These are phyloP conservation scores for Endotrypanum monterogeii DNA, from an alignment of 208 protist species.

Conservation along the genomic window DNA sequence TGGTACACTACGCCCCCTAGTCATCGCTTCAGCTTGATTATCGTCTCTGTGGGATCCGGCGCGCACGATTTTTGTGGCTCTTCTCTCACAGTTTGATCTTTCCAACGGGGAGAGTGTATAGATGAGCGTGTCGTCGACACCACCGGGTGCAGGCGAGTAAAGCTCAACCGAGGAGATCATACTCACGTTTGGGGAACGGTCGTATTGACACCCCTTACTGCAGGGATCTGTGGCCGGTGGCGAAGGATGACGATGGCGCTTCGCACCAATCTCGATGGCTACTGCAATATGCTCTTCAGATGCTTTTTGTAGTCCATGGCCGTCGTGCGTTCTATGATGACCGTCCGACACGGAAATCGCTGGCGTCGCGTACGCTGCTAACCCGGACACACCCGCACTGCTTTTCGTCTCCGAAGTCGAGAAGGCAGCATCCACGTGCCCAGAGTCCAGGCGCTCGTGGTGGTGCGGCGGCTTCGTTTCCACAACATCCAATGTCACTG, in stretches of 20 bases:
- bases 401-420: neutral
- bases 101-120: neutral
- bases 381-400: neutral
- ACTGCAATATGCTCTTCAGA: neutral
- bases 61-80: neutral
- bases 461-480: neutral
- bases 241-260: neutral
- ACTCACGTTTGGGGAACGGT: neutral
- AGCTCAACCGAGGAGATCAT: neutral
- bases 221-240: neutral
- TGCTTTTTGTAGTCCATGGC: neutral
- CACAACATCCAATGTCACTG: neutral
- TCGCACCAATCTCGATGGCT: neutral
- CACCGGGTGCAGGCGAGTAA: neutral
- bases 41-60: neutral
- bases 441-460: neutral
- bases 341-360: too few species aligned
- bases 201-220: neutral
- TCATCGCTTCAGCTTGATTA: neutral
- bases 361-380: neutral
- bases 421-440: neutral
- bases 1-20: neutral
- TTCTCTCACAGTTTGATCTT: neutral
- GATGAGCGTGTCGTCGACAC: constrained; percentile 3
- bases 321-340: neutral